Evolutionary conservation across 805 yeast species (phyloP).

Genomic region (Ascoidea rubescens): DNA sequence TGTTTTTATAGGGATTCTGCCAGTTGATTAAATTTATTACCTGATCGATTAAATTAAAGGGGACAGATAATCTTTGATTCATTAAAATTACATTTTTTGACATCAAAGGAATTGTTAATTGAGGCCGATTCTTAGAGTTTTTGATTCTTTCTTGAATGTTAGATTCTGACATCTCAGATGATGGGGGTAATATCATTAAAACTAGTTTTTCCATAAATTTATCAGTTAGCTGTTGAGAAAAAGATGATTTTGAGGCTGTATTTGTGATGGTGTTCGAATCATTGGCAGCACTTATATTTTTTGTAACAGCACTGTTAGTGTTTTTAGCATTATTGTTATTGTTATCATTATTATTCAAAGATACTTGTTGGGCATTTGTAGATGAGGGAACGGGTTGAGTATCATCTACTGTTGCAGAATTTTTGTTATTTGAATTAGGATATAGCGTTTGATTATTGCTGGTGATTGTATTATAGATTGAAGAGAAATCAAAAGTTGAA

Average conservation of each 20-base stretch:
- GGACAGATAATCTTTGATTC: constrained; percentile 45
- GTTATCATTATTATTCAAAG: no score
- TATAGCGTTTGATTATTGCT: no score
- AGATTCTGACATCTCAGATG: constrained; percentile 28
- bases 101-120: constrained; percentile 55
- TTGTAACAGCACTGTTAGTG: neutral
- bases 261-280: neutral
- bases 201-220: constrained; percentile 59
- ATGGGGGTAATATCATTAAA: constrained; percentile 58
- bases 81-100: constrained; percentile 50
- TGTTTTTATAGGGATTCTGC: constrained; percentile 47
- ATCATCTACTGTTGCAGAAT: neutral
- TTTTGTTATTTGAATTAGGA: no score
- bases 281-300: neutral
- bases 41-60: constrained; percentile 48
- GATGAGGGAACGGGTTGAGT: neutral
- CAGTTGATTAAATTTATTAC: constrained; percentile 44
- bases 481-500: no score
- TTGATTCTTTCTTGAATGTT: constrained; percentile 38
- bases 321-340: neutral
- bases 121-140: constrained; percentile 51
- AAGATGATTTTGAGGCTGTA: constrained; percentile 3
- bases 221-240: constrained; percentile 37
- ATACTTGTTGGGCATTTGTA: neutral
- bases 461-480: no score